phyloP scores from a whole-genome alignment of 2,329 filamentous ascomycete species.

The Cadophora sp. region DNA sequence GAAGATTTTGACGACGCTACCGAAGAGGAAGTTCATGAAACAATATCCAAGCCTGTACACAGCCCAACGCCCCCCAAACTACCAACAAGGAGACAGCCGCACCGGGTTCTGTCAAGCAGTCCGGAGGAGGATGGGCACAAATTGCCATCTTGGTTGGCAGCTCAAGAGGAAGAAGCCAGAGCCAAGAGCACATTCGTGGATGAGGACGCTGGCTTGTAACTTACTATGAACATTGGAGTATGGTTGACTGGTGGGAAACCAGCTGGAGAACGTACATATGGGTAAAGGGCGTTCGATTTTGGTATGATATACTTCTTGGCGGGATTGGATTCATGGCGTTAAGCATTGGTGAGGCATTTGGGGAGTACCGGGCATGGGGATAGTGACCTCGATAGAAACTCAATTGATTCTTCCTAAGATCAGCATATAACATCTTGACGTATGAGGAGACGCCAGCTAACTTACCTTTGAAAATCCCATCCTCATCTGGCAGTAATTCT shows the following conservation, averaged over 20 bases:
- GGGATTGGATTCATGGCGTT: not conserved
- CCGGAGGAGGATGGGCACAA: constrained; percentile 44
- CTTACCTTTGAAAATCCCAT: too few relatives aligned
- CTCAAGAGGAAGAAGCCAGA: constrained; percentile 47
- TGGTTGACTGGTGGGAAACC: not conserved
- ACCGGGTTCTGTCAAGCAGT: constrained; percentile 40
- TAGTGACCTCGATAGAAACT: too few relatives aligned
- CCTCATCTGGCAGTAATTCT: too few relatives aligned
- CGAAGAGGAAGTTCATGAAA: constrained; percentile 22
- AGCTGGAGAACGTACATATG: not conserved
- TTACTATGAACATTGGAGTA: not conserved
- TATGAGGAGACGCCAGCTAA: too few relatives aligned
- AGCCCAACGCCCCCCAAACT: constrained; percentile 33
- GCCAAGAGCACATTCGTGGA: constrained; percentile 44
- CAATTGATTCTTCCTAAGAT: too few relatives aligned
- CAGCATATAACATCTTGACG: too few relatives aligned
- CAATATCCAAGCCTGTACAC: constrained; percentile 5
- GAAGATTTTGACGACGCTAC: constrained; percentile 46
- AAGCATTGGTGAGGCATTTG: not conserved
- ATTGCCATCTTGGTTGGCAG: constrained; percentile 44
- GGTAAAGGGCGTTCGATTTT: not conserved
- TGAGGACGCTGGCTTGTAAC: constrained; percentile 40
- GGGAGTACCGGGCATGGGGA: not conserved
- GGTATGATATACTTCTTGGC: not conserved
- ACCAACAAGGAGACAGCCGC: constrained; percentile 37